phyloP scores from a whole-genome alignment of 345 rosid species.

The Angophora floribunda region DNA sequence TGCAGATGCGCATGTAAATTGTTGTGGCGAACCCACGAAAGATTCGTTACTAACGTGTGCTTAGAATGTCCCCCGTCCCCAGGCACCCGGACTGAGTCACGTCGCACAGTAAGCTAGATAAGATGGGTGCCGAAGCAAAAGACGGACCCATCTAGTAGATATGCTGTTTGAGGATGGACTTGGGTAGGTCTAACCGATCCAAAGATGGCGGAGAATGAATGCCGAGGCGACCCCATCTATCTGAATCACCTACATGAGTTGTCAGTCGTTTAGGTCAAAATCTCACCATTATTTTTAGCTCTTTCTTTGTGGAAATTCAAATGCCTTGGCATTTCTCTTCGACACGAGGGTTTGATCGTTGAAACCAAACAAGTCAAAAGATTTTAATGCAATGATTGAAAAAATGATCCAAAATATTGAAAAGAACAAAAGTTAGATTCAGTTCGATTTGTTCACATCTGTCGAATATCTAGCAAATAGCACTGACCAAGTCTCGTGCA shows the following conservation, averaged over 20 bases:
- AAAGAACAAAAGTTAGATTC: neutral
- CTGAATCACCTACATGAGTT: neutral
- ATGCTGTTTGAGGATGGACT: neutral
- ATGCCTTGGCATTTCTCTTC: neutral
- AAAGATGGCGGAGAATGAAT: neutral
- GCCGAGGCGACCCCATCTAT: neutral
- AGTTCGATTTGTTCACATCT: neutral
- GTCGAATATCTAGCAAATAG: neutral
- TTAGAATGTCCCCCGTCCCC: neutral
- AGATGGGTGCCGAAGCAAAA: neutral
- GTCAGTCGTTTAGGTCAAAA: neutral
- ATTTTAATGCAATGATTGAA: too few relatives aligned
- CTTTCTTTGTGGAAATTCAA: neutral
- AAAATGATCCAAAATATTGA: neutral
- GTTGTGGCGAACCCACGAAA: neutral
- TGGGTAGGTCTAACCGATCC: neutral
- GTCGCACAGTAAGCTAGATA: too few relatives aligned
- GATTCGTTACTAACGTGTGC: neutral
- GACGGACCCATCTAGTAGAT: neutral
- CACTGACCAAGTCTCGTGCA: neutral
- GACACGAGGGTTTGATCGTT: accelerated
- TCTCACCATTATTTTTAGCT: neutral
- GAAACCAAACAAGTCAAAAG: neutral
- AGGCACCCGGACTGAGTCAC: neutral
- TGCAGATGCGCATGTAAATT: neutral